phyloP scores from a whole-genome alignment of 495 filamentous ascomycete genomes.

The Penicillium antarcticum region DNA sequence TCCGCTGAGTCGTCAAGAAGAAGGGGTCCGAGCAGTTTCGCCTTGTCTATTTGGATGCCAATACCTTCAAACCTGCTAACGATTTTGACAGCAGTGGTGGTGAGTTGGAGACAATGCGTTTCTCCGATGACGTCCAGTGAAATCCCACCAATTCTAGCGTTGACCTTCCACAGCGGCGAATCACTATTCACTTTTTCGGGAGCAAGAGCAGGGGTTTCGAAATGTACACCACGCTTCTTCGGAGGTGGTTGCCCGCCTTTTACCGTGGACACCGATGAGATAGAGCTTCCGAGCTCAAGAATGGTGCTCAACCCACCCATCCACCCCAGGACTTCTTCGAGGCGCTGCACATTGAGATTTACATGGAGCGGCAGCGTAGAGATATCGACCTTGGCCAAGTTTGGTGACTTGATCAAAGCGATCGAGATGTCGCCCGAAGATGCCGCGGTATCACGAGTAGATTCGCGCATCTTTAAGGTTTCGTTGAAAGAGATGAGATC shows the following conservation, averaged over 20 bases:
- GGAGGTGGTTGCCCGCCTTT: constrained; percentile 30
- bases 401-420: constrained; percentile 49
- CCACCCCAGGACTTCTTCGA: constrained; percentile 85
- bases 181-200: constrained; percentile 15
- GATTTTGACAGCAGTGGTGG: constrained; percentile 76
- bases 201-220: constrained; percentile 46
- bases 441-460: constrained; percentile 58
- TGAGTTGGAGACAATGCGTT: constrained; percentile 67
- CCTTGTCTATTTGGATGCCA: constrained; percentile 69
- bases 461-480: constrained; percentile 65
- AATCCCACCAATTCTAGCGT: constrained; percentile 74
- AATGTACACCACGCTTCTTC: constrained; percentile 63
- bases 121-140: constrained; percentile 70
- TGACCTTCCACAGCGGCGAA: constrained; percentile 59
- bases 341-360: constrained; percentile 69
- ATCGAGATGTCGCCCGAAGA: constrained; percentile 62
- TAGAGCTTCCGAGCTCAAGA: constrained; percentile 80
- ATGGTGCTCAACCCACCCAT: constrained; percentile 93
- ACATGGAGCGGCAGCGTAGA: constrained; percentile 78
- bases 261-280: constrained; percentile 66
- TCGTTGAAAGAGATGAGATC: constrained; percentile 72
- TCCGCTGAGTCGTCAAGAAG: constrained; percentile 40
- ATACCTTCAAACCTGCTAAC: constrained; percentile 67
- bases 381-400: constrained; percentile 60
- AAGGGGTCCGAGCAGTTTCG: constrained; percentile 69